Evolutionary conservation across 331 rosid species (phyloP), one percentile per base, ranked within the genome.

Genomic region (Telfairia occidentalis): DNA sequence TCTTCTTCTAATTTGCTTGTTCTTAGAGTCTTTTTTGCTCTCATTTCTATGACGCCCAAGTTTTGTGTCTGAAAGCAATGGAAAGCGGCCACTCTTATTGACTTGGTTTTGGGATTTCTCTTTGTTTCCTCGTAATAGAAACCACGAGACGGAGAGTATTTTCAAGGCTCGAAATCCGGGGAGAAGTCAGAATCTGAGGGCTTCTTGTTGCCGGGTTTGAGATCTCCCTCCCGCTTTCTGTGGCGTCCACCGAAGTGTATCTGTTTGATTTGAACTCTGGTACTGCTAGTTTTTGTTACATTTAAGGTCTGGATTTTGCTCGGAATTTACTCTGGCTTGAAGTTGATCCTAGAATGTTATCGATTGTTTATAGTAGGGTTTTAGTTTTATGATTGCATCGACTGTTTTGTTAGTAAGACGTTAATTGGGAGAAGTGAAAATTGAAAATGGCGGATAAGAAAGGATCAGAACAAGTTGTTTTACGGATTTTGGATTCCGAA

Each of bases 381-480:
- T n/a, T n/a, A n/a, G n/a, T n/a, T 8, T 64, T n/a, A 12, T 21
- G 71, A 13, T 40, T 26, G 55, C 5, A 15, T 28, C 32, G 10
- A 23, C 7, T 50, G 76, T 30, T 73, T 4, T 73, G 21, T 10
- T 57, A 45, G 50, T 40, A 1, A 60, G 37, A 46, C 12, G 18
- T 42, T 43, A 3, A 1, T 7, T 42, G 1, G 19, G 45, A 52
- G 90, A 86, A 81, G 58, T 75, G 71, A 26, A 81, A 71, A 42
- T 60, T 75, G 49, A 58, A 23, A 79, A 75, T 53, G 76, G 82
- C 64, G 24, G 87, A 82, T 76, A 83, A 85, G 87, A 84, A 80
- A 38, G 81, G 74, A 55, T 7, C 78, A 58, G 78, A 83, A 64
- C 94, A 92, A 11, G 84, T 92, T 55, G 87, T 90, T 63, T 37